Base-by-base conservation (phyloP, 495 filamentous ascomycete species). In the Xylaria nigripes region DNA sequence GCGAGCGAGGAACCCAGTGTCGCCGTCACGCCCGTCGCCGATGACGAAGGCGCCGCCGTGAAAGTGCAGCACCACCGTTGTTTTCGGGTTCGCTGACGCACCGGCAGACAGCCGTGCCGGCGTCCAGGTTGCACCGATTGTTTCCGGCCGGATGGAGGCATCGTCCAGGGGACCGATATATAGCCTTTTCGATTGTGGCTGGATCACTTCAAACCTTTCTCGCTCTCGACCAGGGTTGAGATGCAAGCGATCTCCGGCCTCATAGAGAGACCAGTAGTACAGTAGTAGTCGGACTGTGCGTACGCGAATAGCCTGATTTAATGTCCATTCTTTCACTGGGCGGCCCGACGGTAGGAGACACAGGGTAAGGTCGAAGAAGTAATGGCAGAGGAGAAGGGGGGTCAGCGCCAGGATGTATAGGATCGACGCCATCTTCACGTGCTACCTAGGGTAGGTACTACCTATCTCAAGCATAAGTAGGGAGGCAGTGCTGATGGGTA, bases 11-110 rank as follows among this genome's bases (percentile, higher is more conserved):
- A 60, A 69, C 5, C 66, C 69, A 12, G 65, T 53, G 36, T 64
- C 67, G 24, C 56, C 51, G 23, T 61, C 62, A 5, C 66, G 48
- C 19, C 64, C 65, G 56, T 70, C 61, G 51, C 64, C 55, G 32
- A 72, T 32, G 19, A 79, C 68, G 49, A 64, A 79, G n/a, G 67
- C 72, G 19, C 76, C 76, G 29, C 75, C 74, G 53, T 78, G 76
- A 46, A 78, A 48, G 34, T 54, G 51, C 32, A 49, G 52, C 2
- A 21, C 38, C 12, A 55, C 27, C 25, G 52, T 49, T 9, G 19
- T 32, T 18, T 43, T 49, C 32, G 16, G 52, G 25, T 36, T 44
- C 32, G 3, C 16, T 12, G 19, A 12, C 5, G 23, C 32, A 7
- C 36, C 45, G 8, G 23, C 6, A 5, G 23, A 32, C 4, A 36